A percentile compares a stretch with the other conserved stretches of the same genome.
Evolutionary conservation across 2,329 filamentous ascomycete species (phyloP).

Genomic region (Colletotrichum costaricense): DNA sequence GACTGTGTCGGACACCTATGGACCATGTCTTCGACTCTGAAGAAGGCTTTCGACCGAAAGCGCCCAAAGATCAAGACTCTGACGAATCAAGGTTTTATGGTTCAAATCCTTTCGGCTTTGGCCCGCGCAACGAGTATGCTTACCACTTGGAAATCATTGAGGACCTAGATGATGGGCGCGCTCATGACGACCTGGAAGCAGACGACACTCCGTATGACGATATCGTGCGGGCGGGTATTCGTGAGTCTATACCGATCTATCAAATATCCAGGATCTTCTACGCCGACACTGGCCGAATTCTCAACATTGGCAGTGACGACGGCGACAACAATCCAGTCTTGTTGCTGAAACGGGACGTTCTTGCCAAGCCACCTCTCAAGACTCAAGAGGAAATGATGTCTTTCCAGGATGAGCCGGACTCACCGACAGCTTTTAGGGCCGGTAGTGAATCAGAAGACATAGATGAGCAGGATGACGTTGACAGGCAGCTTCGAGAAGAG

Average conservation of each 20-base stretch:
- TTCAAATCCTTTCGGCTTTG: conserved; percentile 39
- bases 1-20: conserved; percentile 78
- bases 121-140: conserved; percentile 62
- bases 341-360: conserved; percentile 77
- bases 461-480: conserved; percentile 56
- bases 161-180: conserved; percentile 73
- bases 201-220: conserved; percentile 51
- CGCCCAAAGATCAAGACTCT: background rate
- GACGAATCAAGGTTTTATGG: background rate
- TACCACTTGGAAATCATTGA: conserved; percentile 88
- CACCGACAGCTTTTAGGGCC: background rate
- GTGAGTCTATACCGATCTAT: conserved; percentile 64
- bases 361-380: conserved; percentile 69
- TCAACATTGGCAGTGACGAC: conserved; percentile 75
- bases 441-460: conserved; percentile 23
- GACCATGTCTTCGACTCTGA: conserved; percentile 55
- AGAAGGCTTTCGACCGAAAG: conserved; percentile 43
- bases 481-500: conserved; percentile 57
- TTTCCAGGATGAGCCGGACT: background rate
- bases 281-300: conserved; percentile 87
- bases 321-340: conserved; percentile 80
- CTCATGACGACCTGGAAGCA: conserved; percentile 56
- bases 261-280: conserved; percentile 92
- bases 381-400: conserved; percentile 47
- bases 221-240: conserved; percentile 57